Evolutionary conservation across 805 yeast species (phyloP), one percentile per base, ranked within the genome.

Genomic region (Candida silvatica): DNA sequence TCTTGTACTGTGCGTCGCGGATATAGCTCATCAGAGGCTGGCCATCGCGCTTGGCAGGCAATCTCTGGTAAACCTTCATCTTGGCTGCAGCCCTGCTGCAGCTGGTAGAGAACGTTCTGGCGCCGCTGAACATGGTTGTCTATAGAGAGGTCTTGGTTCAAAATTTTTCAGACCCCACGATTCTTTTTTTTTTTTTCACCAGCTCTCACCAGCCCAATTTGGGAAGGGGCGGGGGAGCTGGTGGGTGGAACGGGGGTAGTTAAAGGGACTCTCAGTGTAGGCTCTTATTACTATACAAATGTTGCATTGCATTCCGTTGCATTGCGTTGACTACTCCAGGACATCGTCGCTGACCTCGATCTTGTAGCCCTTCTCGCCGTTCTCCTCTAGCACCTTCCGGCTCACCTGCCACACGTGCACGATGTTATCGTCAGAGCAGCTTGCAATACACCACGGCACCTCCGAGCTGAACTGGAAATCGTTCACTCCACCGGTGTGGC

Each of bases 401-500:
- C 53, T 53, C 14, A 71, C 68, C 40, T 69, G 67, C 80, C 80
- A 74, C 16, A 74, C 49, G 43, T 74, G 80, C 2, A 74, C 78
- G 30, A 73, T 71, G 46, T 74, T 74, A 43, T 74, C 80, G 42
- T 71, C 77, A 0, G 78, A 73, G 31, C 70, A 71, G 25, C 83
- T 69, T 0, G 82, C 85, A 37, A 81, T 48, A 26, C 83, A 69
- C 88, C 90, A 83, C n/a, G 83, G 83, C 38, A 76, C 67, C 45
- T 66, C 74, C 5, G 78, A 76, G 49, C 77, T 80, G 67, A 84
- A 77, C 23, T 77, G 69, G 44, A 83, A 64, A 52, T 83, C 94
- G 29, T 78, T 76, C 14, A 83, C 78, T 5, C 80, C 67, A 14
- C 85, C 80, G 15, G 87, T 78, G 51, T 86, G 95, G 16, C 95